Conservation (phyloP, 768 basidiomycete genomes). For the Mycena polygramma region DNA sequence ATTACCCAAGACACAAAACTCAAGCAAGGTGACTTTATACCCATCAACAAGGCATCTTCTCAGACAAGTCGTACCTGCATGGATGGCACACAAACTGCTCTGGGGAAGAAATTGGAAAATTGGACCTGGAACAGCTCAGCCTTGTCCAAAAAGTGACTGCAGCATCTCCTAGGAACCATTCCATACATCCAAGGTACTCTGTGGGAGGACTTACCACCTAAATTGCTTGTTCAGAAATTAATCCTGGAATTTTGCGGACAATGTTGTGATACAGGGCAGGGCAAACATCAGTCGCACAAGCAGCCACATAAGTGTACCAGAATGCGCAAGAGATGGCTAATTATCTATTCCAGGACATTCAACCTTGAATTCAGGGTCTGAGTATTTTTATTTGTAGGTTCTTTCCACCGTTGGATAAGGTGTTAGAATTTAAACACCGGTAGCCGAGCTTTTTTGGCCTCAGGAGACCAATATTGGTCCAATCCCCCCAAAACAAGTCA, state of each 20-base stretch:
- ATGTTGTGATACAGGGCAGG: neutral
- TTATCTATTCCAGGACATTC: neutral
- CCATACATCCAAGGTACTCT: neutral
- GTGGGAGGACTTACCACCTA: neutral
- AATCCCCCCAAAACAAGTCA: no score
- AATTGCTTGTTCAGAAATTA: neutral
- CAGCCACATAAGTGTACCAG: neutral
- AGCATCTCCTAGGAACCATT: neutral
- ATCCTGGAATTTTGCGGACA: neutral
- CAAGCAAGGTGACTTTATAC: neutral
- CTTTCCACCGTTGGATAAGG: neutral
- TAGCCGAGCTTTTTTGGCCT: neutral
- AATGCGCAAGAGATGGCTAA: neutral
- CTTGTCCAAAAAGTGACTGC: neutral
- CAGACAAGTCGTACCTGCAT: neutral
- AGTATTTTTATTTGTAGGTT: neutral
- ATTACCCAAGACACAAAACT: neutral
- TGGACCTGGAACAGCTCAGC: slow-evolving; percentile 2
- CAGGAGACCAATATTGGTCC: neutral
- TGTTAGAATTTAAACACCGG: neutral
- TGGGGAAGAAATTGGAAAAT: neutral
- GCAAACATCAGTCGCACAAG: neutral
- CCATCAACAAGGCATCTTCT: neutral
- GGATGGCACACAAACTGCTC: neutral
- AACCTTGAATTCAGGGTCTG: neutral